A percentile compares a stretch with the other conserved stretches of the same genome.
Evolutionary conservation across 139 green algal genomes (phyloP).

Genomic region (Closterium sp.): DNA sequence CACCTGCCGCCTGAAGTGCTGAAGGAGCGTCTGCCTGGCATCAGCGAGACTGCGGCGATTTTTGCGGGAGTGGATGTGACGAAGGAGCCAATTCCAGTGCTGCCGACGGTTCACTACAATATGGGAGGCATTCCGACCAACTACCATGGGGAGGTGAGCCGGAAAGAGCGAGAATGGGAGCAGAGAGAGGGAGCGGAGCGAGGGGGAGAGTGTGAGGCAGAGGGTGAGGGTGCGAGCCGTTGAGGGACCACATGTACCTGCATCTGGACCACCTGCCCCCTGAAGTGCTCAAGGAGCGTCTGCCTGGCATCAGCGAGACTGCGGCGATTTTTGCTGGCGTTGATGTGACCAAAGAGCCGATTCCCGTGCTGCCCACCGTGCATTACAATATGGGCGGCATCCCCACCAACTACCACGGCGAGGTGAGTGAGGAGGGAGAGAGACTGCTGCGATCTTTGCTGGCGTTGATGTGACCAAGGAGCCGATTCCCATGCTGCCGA

Average conservation of each 20-base stretch:
- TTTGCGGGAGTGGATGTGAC: constrained; percentile 97
- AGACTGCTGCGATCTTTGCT: constrained; percentile 98
- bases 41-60: constrained; percentile 97
- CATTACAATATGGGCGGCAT: constrained; percentile 99
- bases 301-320: constrained; percentile 96
- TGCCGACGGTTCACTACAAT: constrained; percentile 99
- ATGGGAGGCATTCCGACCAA: constrained; percentile 99
- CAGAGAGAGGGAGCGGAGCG: constrained; percentile 21
- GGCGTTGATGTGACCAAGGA: constrained; percentile 96
- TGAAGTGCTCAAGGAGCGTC: constrained; percentile 91
- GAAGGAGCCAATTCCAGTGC: constrained; percentile 94
- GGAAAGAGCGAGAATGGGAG: constrained; percentile 79
- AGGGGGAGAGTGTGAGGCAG: not conserved
- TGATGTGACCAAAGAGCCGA: constrained; percentile 94
- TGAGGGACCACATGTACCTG: constrained; percentile 97
- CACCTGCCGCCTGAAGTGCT: constrained; percentile 95
- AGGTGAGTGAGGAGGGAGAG: constrained; percentile 59
- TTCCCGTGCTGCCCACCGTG: constrained; percentile 95
- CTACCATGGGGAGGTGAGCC: constrained; percentile 76
- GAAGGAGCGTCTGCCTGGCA: constrained; percentile 93
- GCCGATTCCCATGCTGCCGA: constrained; percentile 94
- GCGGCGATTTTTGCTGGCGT: constrained; percentile 98
- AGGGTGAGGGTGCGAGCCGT: constrained; percentile 54
- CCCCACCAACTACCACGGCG: constrained; percentile 92
- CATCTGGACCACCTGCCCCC: constrained; percentile 97